A percentile compares a stretch with the other conserved stretches of the same genome.
These are phyloP conservation scores for Saturnispora dispora DNA, from an alignment of 805 yeast genomes.

Conservation along the genomic window DNA sequence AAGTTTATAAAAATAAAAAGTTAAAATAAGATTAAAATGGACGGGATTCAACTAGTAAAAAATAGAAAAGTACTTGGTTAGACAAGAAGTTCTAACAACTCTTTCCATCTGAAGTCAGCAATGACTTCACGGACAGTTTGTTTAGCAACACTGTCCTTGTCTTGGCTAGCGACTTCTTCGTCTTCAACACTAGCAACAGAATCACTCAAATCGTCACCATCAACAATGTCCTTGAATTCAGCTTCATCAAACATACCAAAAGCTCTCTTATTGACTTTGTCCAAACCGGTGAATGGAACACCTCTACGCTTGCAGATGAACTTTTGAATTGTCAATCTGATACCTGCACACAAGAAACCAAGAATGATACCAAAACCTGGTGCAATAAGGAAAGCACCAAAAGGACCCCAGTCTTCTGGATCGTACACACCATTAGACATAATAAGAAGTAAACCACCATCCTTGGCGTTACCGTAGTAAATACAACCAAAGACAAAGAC, in stretches of 20 bases:
- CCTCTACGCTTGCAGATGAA: slow-evolving; percentile 29
- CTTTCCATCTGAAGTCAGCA: slow-evolving; percentile 9
- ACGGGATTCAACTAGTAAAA: background rate
- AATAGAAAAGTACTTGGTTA: background rate
- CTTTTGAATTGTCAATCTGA: slow-evolving; percentile 34
- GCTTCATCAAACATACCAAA: slow-evolving; percentile 13
- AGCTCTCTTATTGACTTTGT: slow-evolving; percentile 24
- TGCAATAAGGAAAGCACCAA: slow-evolving; percentile 89
- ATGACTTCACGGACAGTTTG: slow-evolving; percentile 9
- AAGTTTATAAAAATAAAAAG: background rate
- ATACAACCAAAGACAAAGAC: slow-evolving; percentile 80
- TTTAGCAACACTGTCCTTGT: background rate
- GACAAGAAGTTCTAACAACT: slow-evolving; percentile 12
- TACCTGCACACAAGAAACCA: slow-evolving; percentile 41
- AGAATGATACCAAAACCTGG: slow-evolving; percentile 70
- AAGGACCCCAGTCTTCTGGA: slow-evolving; percentile 81
- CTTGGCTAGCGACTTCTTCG: background rate
- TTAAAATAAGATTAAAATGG: background rate
- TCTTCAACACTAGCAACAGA: slow-evolving; percentile 12
- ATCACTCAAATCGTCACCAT: slow-evolving; percentile 1
- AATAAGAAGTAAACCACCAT: slow-evolving; percentile 69
- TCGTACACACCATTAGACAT: slow-evolving; percentile 74
- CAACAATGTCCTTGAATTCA: slow-evolving; percentile 12
- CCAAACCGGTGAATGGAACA: slow-evolving; percentile 37
- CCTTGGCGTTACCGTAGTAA: slow-evolving; percentile 61